Evolutionary conservation across 495 filamentous ascomycete species (phyloP).

Genomic region (Annulohypoxylon stygium): DNA sequence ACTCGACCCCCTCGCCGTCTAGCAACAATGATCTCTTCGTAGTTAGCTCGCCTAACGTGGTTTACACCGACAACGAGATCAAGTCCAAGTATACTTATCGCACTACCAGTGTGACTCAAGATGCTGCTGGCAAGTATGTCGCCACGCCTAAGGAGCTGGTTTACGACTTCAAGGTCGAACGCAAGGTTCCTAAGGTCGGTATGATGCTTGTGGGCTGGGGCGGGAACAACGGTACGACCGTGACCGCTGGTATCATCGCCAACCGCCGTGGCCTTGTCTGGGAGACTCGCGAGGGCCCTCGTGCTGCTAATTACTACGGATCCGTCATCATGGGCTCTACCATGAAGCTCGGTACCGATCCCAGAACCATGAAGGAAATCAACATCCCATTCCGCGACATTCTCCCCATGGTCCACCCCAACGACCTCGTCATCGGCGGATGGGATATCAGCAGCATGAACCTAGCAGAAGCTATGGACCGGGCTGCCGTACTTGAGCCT

Average conservation of each 20-base stretch:
- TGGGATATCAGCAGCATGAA: conserved; percentile 97
- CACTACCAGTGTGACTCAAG: conserved; percentile 77
- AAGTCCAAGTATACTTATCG: conserved; percentile 96
- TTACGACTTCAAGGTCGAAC: conserved; percentile 98
- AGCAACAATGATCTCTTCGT: conserved; percentile 71
- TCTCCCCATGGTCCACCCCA: conserved; percentile 97
- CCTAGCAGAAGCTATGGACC: conserved; percentile 93
- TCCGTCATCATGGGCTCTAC: conserved; percentile 97
- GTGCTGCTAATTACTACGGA: conserved; percentile 94
- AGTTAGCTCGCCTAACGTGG: conserved; percentile 92
- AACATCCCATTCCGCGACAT: conserved; percentile 96
- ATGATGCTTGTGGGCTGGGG: conserved; percentile 99
- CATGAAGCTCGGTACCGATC: conserved; percentile 92
- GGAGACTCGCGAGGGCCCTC: conserved; percentile 92
- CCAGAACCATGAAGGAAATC: conserved; percentile 87
- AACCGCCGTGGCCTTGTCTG: conserved; percentile 88
- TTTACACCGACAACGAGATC: conserved; percentile 89
- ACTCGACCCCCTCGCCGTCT: conserved; percentile 52
- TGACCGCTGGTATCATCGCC: conserved; percentile 96
- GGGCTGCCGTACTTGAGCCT: conserved; percentile 93
- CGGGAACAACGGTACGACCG: conserved; percentile 98
- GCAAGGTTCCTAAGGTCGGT: conserved; percentile 91
- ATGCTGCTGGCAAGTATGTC: conserved; percentile 80
- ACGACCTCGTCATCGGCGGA: conserved; percentile 94
- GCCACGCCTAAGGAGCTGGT: conserved; percentile 88